A percentile compares a stretch with the other conserved stretches of the same genome.
Evolutionary conservation across 768 basidiomycete genomes (phyloP).

Genomic region (Erythrobasidium yunnanense): DNA sequence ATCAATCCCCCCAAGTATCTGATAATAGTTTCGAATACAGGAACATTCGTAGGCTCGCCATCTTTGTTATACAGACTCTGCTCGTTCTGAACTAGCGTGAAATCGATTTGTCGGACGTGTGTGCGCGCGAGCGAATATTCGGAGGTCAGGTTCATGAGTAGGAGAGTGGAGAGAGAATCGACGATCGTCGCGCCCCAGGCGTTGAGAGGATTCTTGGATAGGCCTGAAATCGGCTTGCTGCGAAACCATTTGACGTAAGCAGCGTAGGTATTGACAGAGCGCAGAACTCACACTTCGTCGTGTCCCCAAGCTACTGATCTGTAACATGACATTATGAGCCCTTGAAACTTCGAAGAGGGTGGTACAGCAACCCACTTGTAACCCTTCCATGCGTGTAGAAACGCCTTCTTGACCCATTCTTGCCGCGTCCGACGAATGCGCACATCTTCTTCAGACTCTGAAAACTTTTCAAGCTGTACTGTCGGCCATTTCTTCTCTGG

Average conservation of each 20-base stretch:
- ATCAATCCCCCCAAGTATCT: slow-evolving; percentile 45
- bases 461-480: background rate
- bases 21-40: slow-evolving; percentile 45
- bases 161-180: slow-evolving; percentile 28
- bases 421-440: slow-evolving; percentile 21
- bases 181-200: slow-evolving; percentile 40
- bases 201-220: slow-evolving; percentile 33
- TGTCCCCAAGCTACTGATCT: slow-evolving; percentile 35
- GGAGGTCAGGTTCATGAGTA: background rate
- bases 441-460: slow-evolving; percentile 4
- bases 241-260: background rate
- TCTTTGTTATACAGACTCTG: background rate
- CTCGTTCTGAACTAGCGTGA: slow-evolving; percentile 31
- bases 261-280: background rate
- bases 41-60: slow-evolving; percentile 26
- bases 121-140: slow-evolving; percentile 38
- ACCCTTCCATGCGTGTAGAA: slow-evolving; percentile 32
- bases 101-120: slow-evolving; percentile 38
- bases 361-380: slow-evolving; percentile 24
- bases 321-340: too few relatives aligned
- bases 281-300: slow-evolving; percentile 34
- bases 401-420: slow-evolving; percentile 36
- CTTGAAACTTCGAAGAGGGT: background rate
- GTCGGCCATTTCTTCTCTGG: background rate
- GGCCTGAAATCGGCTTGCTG: slow-evolving; percentile 26